A percentile compares a stretch with the other conserved stretches of the same genome.
Evolutionary conservation across 2,329 filamentous ascomycete species (phyloP).

Genomic region (Penicillium brasilianum): DNA sequence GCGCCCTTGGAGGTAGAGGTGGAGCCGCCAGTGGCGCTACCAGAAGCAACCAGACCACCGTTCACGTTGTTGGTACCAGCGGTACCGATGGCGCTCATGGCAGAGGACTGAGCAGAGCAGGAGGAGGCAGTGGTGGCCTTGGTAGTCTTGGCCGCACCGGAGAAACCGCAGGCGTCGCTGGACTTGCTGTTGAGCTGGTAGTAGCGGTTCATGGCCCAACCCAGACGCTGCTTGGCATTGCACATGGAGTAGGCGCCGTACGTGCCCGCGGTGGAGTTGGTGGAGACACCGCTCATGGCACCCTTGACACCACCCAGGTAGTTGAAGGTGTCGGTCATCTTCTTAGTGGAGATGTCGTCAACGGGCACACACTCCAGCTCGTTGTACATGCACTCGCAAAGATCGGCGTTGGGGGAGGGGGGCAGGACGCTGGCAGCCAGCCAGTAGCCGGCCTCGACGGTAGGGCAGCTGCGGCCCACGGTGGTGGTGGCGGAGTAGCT

Average conservation of each 20-base stretch:
- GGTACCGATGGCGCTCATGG: constrained; percentile 36
- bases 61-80: constrained; percentile 48
- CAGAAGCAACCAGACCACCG: constrained; percentile 40
- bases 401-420: constrained; percentile 74
- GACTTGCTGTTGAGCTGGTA: constrained; percentile 47
- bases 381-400: constrained; percentile 86
- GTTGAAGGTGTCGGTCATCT: constrained; percentile 72
- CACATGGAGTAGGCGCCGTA: constrained; percentile 59
- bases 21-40: constrained; percentile 25
- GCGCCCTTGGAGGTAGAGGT: constrained; percentile 37
- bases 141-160: constrained; percentile 48
- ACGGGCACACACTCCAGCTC: constrained; percentile 73
- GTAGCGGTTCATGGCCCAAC: constrained; percentile 54
- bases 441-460: constrained; percentile 65
- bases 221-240: constrained; percentile 50
- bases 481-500: constrained; percentile 77
- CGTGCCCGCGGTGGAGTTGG: constrained; percentile 46
- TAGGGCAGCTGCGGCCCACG: constrained; percentile 72
- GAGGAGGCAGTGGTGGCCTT: constrained; percentile 30
- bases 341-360: constrained; percentile 59
- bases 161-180: constrained; percentile 51
- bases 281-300: constrained; percentile 47
- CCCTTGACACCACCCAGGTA: constrained; percentile 47
- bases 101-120: constrained; percentile 25
- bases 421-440: constrained; percentile 72